These are phyloP conservation scores for Epichloe bromicola DNA, from an alignment of 2,329 filamentous ascomycete species.

Conservation along the genomic window DNA sequence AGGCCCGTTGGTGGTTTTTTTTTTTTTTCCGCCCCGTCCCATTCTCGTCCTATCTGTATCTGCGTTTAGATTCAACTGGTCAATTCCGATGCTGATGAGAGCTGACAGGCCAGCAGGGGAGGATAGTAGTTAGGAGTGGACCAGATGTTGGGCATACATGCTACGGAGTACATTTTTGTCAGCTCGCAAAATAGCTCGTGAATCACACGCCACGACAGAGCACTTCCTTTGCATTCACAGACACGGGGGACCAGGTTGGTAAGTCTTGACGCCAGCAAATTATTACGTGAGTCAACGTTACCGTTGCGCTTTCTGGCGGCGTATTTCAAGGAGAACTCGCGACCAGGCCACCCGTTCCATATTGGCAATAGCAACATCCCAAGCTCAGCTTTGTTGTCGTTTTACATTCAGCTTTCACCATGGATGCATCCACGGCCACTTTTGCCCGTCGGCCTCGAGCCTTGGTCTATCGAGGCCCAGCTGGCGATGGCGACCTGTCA, in stretches of 20 bases:
- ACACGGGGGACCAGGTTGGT: not conserved
- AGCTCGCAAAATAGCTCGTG: not conserved
- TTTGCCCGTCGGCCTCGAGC: constrained; percentile 5
- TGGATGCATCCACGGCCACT: not conserved
- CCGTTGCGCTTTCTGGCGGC: not conserved
- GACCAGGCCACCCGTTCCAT: not conserved
- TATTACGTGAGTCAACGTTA: not conserved
- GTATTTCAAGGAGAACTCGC: not conserved
- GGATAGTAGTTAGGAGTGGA: not conserved
- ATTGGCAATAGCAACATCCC: not conserved
- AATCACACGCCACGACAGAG: not conserved
- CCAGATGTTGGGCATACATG: not conserved
- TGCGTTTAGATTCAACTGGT: not conserved
- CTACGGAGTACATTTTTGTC: not conserved
- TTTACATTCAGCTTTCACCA: not conserved
- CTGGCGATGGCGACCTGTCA: constrained; percentile 9
- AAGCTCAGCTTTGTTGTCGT: not conserved
- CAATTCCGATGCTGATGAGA: not conserved
- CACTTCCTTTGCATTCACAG: not conserved
- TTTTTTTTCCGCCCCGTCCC: not conserved
- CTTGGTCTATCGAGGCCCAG: constrained; percentile 13
- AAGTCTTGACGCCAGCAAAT: not conserved
- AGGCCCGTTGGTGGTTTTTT: not conserved
- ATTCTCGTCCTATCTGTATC: too few species aligned
- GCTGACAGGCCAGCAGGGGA: not conserved